These are phyloP conservation scores for Erythrophleum ivorense DNA, from an alignment of 331 rosid species.

Conservation along the genomic window DNA sequence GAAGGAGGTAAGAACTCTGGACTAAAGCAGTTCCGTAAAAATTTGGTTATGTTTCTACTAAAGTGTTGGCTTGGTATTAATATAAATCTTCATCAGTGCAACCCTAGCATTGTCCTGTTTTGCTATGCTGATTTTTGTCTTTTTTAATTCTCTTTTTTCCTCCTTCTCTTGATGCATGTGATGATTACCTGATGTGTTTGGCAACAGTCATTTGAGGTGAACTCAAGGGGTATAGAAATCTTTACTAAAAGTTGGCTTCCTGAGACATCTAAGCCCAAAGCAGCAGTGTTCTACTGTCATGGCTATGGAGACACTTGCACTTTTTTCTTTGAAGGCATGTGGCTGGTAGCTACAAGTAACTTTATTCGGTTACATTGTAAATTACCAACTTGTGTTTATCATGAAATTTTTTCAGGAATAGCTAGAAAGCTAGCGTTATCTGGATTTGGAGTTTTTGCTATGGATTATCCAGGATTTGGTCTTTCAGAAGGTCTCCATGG, in stretches of 20 bases:
- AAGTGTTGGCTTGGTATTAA: slow-evolving; percentile 3
- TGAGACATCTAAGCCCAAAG: slow-evolving; percentile 51
- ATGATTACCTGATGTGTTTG: slow-evolving; percentile 31
- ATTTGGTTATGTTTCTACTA: background rate
- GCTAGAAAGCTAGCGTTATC: slow-evolving; percentile 78
- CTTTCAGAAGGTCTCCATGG: slow-evolving; percentile 96
- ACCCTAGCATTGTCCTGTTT: slow-evolving; percentile 23
- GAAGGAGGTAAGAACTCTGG: slow-evolving; percentile 51
- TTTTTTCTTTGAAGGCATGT: slow-evolving; percentile 96
- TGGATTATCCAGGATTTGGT: slow-evolving; percentile 98
- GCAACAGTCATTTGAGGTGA: slow-evolving; percentile 73
- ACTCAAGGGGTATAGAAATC: slow-evolving; percentile 74
- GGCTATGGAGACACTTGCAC: slow-evolving; percentile 97
- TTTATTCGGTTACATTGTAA: slow-evolving; percentile 6
- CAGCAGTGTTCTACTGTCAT: slow-evolving; percentile 79
- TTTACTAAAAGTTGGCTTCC: slow-evolving; percentile 93
- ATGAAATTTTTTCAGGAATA: slow-evolving; percentile 59
- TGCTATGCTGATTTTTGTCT: background rate
- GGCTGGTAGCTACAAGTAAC: slow-evolving; percentile 25
- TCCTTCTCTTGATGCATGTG: background rate
- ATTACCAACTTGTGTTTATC: slow-evolving; percentile 33
- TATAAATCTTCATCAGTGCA: background rate
- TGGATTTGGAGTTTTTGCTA: slow-evolving; percentile 88
- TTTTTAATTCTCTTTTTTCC: no score
- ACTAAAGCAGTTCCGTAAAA: slow-evolving; percentile 19